Percentiles rank a stretch among this genome's conserved stretches.
These are phyloP conservation scores for Suillus subalutaceus DNA, from an alignment of 768 basidiomycete genomes.

Conservation along the genomic window DNA sequence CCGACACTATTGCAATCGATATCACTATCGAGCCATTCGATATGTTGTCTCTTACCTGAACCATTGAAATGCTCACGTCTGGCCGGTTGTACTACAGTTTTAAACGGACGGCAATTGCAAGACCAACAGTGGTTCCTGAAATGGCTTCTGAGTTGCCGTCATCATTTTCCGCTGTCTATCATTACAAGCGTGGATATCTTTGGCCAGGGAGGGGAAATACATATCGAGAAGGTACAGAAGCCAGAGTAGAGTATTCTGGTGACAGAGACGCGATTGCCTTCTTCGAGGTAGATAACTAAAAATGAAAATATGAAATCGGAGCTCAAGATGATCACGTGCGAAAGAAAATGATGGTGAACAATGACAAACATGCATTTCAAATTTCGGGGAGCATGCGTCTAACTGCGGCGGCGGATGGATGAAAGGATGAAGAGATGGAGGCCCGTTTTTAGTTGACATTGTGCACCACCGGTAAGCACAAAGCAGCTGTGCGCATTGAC, in stretches of 20 bases:
- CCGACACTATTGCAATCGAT: slow-evolving; percentile 2
- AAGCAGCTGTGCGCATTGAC: neutral
- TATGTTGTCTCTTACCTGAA: neutral
- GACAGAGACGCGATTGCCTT: slow-evolving; percentile 2
- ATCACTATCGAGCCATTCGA: neutral
- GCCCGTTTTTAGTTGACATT: neutral
- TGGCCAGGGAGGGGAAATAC: neutral
- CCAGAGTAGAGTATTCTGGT: neutral
- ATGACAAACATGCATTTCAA: neutral
- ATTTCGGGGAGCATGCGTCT: neutral
- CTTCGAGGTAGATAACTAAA: slow-evolving; percentile 2
- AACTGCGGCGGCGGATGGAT: neutral
- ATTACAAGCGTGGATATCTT: neutral
- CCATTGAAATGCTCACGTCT: neutral
- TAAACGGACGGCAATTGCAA: neutral
- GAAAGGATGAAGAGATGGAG: neutral
- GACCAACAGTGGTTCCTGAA: neutral
- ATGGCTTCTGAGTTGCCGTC: neutral
- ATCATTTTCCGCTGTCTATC: slow-evolving; percentile 1
- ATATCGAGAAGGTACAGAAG: slow-evolving; percentile 3
- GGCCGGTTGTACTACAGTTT: neutral
- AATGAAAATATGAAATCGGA: slow-evolving; percentile 3
- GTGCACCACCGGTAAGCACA: neutral
- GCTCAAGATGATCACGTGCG: neutral
- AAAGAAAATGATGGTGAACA: neutral